These are phyloP conservation scores for Cyclanthera cordifolia DNA, from an alignment of 306 rosid genomes.

Conservation along the genomic window DNA sequence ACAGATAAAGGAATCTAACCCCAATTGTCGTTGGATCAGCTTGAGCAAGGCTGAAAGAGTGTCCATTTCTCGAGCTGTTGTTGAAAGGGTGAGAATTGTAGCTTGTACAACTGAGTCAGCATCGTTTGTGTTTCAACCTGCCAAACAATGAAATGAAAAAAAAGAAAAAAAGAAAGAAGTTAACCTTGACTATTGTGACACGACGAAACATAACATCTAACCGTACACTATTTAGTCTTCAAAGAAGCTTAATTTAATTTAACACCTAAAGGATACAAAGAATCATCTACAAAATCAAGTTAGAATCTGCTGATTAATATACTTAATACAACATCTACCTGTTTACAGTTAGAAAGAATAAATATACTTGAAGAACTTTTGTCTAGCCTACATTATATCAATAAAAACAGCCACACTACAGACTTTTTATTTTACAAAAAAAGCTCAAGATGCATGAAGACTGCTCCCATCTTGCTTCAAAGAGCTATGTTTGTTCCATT, in stretches of 20 bases:
- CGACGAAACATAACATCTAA: too few relatives aligned
- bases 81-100: neutral
- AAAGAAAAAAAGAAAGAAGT: neutral
- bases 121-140: conserved; percentile 10
- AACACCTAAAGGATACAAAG: neutral
- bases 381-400: conserved; percentile 60
- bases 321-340: conserved; percentile 36
- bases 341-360: conserved; percentile 82
- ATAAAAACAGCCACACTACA: conserved; percentile 29
- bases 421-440: conserved; percentile 18
- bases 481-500: conserved; percentile 51
- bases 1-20: neutral
- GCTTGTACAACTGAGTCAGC: neutral
- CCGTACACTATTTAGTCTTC: too few relatives aligned
- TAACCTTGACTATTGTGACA: too few relatives aligned
- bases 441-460: conserved; percentile 19
- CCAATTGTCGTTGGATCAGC: neutral
- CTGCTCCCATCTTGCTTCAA: conserved; percentile 29
- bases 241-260: too few relatives aligned
- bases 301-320: conserved; percentile 21
- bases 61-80: neutral
- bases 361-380: conserved; percentile 37
- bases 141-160: neutral
- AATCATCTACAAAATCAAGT: neutral
- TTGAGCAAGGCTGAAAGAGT: neutral